phyloP scores from a whole-genome alignment of 2,329 filamentous ascomycete genomes.

The Venturia nashicola region DNA sequence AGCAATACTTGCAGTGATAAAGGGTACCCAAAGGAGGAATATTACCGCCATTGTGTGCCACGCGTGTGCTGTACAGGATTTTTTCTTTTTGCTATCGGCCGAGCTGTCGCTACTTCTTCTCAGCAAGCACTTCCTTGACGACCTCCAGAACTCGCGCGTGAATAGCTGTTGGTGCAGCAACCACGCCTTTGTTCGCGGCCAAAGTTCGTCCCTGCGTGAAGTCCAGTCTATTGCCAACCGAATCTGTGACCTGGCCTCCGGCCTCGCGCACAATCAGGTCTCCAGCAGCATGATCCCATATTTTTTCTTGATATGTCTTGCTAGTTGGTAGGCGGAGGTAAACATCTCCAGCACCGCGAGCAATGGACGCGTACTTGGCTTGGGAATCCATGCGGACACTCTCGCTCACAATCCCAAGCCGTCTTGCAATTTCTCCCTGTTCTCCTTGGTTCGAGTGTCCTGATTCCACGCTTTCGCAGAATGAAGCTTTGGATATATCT shows the following conservation, averaged over 20 bases:
- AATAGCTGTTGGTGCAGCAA: slow-evolving; percentile 69
- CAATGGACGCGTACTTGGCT: slow-evolving; percentile 94
- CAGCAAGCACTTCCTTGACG: slow-evolving; percentile 65
- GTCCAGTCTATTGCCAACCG: slow-evolving; percentile 71
- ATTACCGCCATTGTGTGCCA: background rate
- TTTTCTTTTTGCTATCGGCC: background rate
- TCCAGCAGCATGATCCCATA: slow-evolving; percentile 97
- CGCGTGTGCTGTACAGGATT: background rate
- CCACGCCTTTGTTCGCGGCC: slow-evolving; percentile 81
- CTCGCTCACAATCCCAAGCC: slow-evolving; percentile 76
- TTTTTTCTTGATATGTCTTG: slow-evolving; percentile 92
- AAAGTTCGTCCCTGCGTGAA: slow-evolving; percentile 80
- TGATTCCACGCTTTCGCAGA: slow-evolving; percentile 94
- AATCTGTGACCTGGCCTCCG: slow-evolving; percentile 83
- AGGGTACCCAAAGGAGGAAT: background rate
- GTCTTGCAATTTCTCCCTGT: slow-evolving; percentile 70
- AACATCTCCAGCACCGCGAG: slow-evolving; percentile 83
- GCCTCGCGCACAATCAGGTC: slow-evolving; percentile 91
- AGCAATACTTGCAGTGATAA: background rate
- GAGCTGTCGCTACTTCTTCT: slow-evolving; percentile 22
- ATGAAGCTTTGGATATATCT: slow-evolving; percentile 69
- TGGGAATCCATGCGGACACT: slow-evolving; percentile 95
- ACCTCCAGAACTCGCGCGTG: slow-evolving; percentile 66
- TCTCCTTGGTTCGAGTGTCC: slow-evolving; percentile 84
- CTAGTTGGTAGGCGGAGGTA: slow-evolving; percentile 82